Conservation (phyloP, 129 eudicot species). For the Calendula officinalis region DNA sequence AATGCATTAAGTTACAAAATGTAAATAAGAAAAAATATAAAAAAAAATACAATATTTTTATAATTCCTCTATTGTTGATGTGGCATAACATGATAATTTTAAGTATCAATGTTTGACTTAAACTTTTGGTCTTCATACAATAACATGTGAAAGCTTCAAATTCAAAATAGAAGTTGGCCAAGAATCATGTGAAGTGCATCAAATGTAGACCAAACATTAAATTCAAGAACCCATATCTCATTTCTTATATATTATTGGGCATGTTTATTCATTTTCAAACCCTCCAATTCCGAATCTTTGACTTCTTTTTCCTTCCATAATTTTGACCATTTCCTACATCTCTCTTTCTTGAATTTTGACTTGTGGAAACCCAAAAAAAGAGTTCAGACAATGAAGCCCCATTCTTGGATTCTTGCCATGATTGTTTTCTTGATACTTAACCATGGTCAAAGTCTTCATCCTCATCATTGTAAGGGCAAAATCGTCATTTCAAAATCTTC, state of each 20-base stretch:
- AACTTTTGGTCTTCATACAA: constrained; percentile 6
- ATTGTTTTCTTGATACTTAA: constrained; percentile 41
- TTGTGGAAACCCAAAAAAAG: not conserved
- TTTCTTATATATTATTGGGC: constrained; percentile 4
- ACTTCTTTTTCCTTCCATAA: constrained; percentile 5
- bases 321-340: constrained; percentile 15
- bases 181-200: constrained; percentile 82
- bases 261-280: not conserved
- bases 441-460: constrained; percentile 32
- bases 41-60: too few species aligned
- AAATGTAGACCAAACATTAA: constrained; percentile 46
- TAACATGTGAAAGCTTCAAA: constrained; percentile 54
- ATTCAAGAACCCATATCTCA: not conserved
- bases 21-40: too few species aligned
- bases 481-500: not conserved
- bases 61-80: too few species aligned
- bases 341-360: constrained; percentile 1
- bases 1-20: too few species aligned
- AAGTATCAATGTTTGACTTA: not conserved
- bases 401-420: constrained; percentile 25
- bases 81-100: not conserved
- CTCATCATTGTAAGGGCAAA: constrained; percentile 35
- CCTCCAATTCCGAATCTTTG: constrained; percentile 1
- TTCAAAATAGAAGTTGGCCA: constrained; percentile 35
- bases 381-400: constrained; percentile 35